Base-by-base conservation (phyloP, 2,329 filamentous ascomycete genomes). In the Dichotomopilus funicola region DNA sequence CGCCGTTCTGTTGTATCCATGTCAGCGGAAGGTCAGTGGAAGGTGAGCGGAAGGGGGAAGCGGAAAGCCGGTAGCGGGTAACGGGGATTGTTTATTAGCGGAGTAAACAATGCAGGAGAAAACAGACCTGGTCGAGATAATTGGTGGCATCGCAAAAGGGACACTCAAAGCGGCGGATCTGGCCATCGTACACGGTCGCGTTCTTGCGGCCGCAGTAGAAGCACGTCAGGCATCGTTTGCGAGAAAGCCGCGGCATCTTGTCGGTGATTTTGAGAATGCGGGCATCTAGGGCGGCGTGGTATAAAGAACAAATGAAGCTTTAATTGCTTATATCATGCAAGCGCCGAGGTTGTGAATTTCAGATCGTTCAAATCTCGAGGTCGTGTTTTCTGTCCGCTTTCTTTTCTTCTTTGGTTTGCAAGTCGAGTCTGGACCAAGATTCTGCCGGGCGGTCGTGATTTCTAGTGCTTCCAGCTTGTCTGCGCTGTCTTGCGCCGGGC, bases 151-250 rank as follows among this genome's bases (percentile, higher is more conserved):
- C 88, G 75, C 94, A 99, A 59, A 80, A 75, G 19, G 79, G 73
- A 71, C 91, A 96, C 46, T 84, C 76, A 72, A 91, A 96, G 65
- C 83, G 79, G 68, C 77, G 78, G 55, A 82, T 76, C 51, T 68
- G 67, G 35, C 81, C 80, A 63, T 83, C 79, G 64, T 80, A 84
- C 61, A 72, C 75, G 54, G 81, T 76, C 37, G 77, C 75, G 37
- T 87, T 87, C 63, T 80, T 82, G 68, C 78, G 78, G 63, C 88
- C 87, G 71, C 91, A 96, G 71, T 92, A 95, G 75, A 95, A 92
- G 77, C 91, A 96, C 60, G 74, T 75, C 63, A 91, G 70, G 60
- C 73, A 73, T 59, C 71, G 73, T 46, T 68, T 63, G 53, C 68
- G 67, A 60, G 72, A 64, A 56, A 77, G 65, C 53, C 72, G 72